Base-by-base conservation (phyloP, 495 filamentous ascomycete species). In the Lophiostoma macrostomum region DNA sequence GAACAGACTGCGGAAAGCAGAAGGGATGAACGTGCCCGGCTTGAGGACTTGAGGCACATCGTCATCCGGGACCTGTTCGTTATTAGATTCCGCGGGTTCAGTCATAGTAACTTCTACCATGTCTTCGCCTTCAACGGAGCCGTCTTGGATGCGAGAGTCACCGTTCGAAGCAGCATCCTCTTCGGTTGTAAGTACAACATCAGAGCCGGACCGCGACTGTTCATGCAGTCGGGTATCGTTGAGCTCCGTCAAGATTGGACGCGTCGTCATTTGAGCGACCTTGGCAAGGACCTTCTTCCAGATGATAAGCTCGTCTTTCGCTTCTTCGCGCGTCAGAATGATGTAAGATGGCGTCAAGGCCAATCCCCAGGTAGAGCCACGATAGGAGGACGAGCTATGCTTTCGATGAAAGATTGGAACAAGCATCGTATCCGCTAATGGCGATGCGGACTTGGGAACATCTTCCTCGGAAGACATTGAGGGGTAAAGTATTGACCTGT, bases 31-130 rank as follows among this genome's bases (percentile, higher is more conserved):
- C 51, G 63, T 73, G 12, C 64, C 58, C 20, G 76, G 74, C 38
- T 76, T 61, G 29, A 76, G 69, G 30, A 82, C 55, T 66, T 71
- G 74, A 40, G 73, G 69, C 16, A 75, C 14, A 68, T 69, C 6
- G 36, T 72, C 65, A 67, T 69, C 5, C 37, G 56, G 46, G 64
- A 47, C 64, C 40, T 47, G 25, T 34, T 14, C 3, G 50, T 59
- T 27, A 57, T 64, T 59, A 70, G 60, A 59, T 56, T 69, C 73
- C 5, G 66, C 60, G 6, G 70, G 73, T 56, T 91, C 85, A 10
- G 77, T 78, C 87, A 94, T 91, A 0, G 86, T 87, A 19, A 98
- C 83, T 64, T 96, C 86, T 3, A 97, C 88, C 56, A 95, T 88
- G 56, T 96, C 90, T 67, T 96, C 91, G 4, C 88, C 89, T 56